These are phyloP conservation scores for Echeveria elegans DNA, from an alignment of 164 flowering plant genomes.

Conservation along the genomic window DNA sequence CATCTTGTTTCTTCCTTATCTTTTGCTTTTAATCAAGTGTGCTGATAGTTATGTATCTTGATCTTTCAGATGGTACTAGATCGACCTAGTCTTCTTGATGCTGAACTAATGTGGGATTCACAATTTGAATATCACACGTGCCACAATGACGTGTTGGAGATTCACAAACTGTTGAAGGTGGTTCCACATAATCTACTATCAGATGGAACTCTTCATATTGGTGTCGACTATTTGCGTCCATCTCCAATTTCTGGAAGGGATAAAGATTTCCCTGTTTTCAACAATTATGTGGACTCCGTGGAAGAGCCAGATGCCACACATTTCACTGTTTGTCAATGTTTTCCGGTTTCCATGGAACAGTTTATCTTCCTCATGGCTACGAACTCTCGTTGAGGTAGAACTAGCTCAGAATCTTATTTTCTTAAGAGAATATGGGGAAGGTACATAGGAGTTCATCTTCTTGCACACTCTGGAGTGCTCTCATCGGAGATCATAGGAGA, in stretches of 20 bases:
- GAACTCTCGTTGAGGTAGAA: constrained; percentile 56
- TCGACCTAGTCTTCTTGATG: constrained; percentile 66
- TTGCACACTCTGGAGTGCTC: constrained; percentile 74
- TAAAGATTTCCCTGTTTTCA: constrained; percentile 26
- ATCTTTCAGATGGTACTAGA: constrained; percentile 71
- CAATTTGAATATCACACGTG: constrained; percentile 72
- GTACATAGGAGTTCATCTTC: constrained; percentile 52
- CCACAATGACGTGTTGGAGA: constrained; percentile 81
- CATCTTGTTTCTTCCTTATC: neutral
- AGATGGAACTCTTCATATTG: constrained; percentile 55
- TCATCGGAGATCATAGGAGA: too few relatives aligned
- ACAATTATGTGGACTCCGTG: constrained; percentile 35
- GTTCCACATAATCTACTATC: constrained; percentile 54
- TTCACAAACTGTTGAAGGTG: constrained; percentile 51
- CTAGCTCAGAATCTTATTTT: constrained; percentile 74
- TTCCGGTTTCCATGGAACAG: constrained; percentile 30
- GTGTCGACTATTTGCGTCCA: constrained; percentile 42
- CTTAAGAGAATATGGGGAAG: constrained; percentile 70
- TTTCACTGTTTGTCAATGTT: constrained; percentile 47
- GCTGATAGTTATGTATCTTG: constrained; percentile 10
- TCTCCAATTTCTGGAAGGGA: constrained; percentile 22
- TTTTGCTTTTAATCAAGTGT: neutral
- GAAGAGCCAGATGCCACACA: constrained; percentile 61
- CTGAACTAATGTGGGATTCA: constrained; percentile 76
- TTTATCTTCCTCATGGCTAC: constrained; percentile 66